These are phyloP conservation scores for Pleurotus cornucopiae DNA, from an alignment of 768 basidiomycete genomes.

Conservation along the genomic window DNA sequence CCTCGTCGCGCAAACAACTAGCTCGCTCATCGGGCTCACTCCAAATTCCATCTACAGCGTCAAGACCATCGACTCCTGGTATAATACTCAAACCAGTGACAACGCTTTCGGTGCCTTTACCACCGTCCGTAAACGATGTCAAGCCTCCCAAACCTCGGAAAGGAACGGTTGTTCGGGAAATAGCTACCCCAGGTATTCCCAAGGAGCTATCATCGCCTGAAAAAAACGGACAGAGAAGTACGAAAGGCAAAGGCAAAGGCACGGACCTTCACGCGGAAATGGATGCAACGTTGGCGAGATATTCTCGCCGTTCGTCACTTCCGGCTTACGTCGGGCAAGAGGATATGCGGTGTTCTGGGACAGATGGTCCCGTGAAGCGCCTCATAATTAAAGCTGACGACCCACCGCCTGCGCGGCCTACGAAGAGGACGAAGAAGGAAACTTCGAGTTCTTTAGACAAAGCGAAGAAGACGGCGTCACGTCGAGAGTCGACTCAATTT, in stretches of 20 bases:
- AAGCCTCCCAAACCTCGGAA: background rate
- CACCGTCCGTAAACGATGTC: background rate
- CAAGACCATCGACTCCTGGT: background rate
- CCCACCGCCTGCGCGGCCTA: background rate
- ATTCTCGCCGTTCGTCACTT: background rate
- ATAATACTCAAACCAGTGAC: background rate
- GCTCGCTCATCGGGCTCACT: background rate
- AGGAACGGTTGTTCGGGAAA: background rate
- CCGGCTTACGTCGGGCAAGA: background rate
- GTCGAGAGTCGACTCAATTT: background rate
- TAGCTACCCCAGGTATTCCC: background rate
- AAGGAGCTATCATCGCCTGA: background rate
- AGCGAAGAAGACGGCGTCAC: background rate
- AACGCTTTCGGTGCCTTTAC: background rate
- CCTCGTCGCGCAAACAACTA: background rate
- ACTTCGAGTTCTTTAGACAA: background rate
- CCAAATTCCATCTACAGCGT: background rate
- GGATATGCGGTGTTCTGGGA: background rate
- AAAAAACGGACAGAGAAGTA: background rate
- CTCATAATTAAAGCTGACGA: background rate
- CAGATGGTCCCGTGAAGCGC: background rate
- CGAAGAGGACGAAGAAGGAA: background rate
- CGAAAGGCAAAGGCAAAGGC: background rate
- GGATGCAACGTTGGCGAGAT: background rate
- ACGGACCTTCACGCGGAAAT: background rate